These are phyloP conservation scores for Cryptococcus sp. DNA, from an alignment of 1,284 basidiomycete species.

Conservation along the genomic window DNA sequence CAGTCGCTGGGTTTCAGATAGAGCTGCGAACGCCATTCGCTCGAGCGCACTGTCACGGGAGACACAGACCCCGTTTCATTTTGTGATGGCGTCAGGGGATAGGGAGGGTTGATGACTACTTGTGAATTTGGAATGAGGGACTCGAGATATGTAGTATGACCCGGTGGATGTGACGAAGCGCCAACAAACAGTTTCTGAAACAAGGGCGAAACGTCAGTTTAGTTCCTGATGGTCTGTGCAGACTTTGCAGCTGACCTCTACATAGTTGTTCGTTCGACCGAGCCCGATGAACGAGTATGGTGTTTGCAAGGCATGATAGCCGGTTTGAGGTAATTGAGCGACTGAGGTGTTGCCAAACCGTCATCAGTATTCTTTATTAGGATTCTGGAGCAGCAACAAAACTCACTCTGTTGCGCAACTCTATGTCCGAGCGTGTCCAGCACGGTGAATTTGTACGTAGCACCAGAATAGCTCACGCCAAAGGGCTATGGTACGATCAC, in stretches of 20 bases:
- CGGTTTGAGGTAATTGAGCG: constrained; percentile 86
- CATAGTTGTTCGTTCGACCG: constrained; percentile 99
- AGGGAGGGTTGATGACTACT: constrained; percentile 86
- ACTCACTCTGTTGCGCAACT: constrained; percentile 80
- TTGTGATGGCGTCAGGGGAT: constrained; percentile 32
- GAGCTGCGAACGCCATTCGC: constrained; percentile 81
- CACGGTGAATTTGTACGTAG: constrained; percentile 96
- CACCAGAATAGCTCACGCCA: constrained; percentile 90
- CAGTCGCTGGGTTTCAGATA: constrained; percentile 94
- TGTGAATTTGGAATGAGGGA: constrained; percentile 97
- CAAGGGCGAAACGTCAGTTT: neutral
- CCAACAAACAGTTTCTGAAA: constrained; percentile 80
- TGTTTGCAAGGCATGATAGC: constrained; percentile 82
- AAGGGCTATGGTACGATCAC: constrained; percentile 66
- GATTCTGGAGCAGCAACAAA: neutral
- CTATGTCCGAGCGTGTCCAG: constrained; percentile 88
- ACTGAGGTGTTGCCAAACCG: constrained; percentile 57
- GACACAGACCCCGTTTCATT: constrained; percentile 44
- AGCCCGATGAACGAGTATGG: constrained; percentile 97
- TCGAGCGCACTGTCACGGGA: constrained; percentile 28
- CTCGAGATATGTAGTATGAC: constrained; percentile 85
- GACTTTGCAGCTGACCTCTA: constrained; percentile 64
- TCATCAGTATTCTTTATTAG: neutral
- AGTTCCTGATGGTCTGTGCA: neutral
- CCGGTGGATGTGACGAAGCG: constrained; percentile 67